These are phyloP conservation scores for Termitomyces sp. DNA, from an alignment of 768 basidiomycete genomes.

Conservation along the genomic window DNA sequence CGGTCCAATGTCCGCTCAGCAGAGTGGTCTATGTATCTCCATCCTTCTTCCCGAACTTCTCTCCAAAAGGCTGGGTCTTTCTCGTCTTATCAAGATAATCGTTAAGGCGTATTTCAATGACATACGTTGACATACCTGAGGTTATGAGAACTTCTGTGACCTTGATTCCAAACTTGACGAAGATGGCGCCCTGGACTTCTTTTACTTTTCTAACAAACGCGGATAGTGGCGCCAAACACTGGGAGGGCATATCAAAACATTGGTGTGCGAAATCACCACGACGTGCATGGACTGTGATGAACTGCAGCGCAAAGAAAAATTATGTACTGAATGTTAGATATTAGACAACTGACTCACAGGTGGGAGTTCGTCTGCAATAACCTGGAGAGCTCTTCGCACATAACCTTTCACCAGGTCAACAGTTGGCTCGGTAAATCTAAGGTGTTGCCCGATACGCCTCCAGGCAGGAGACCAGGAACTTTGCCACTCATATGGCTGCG, in stretches of 20 bases:
- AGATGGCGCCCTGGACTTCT: conserved; percentile 31
- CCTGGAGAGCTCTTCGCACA: conserved; percentile 24
- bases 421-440: conserved; percentile 28
- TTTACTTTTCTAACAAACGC: conserved; percentile 30
- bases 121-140: conserved; percentile 24
- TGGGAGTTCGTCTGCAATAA: conserved; percentile 23
- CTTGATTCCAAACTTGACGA: conserved; percentile 22
- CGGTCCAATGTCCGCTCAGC: conserved; percentile 26
- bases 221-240: conserved; percentile 37
- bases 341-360: conserved; percentile 21
- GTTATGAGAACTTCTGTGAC: conserved; percentile 36
- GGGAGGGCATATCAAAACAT: conserved; percentile 24
- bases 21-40: conserved; percentile 38
- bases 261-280: conserved; percentile 37
- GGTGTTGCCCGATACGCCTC: conserved; percentile 32
- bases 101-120: not conserved
- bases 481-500: conserved; percentile 26
- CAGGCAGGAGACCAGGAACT: conserved; percentile 37
- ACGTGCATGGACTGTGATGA: conserved; percentile 44
- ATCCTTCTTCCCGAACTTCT: conserved; percentile 32
- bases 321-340: not conserved
- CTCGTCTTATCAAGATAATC: conserved; percentile 32
- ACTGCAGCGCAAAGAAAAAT: conserved; percentile 15
- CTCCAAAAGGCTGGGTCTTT: conserved; percentile 37
- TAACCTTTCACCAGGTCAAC: conserved; percentile 27